These are phyloP conservation scores for Aspergillus phoenicis DNA, from an alignment of 2,329 filamentous ascomycete species.

Conservation along the genomic window DNA sequence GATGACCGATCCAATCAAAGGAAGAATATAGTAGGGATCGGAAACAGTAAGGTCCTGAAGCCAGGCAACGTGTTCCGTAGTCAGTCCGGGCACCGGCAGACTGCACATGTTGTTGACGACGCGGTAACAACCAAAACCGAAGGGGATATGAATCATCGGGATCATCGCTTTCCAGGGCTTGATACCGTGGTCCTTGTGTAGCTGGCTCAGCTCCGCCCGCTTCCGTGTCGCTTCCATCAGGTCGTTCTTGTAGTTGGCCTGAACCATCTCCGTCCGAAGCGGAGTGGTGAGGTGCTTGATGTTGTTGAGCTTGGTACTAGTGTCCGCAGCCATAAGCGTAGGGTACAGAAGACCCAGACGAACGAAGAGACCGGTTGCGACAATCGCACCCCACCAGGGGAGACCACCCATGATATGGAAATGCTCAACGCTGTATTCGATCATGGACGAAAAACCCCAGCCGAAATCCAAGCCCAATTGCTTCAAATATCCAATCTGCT, in stretches of 20 bases:
- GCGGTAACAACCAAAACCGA: slow-evolving; percentile 81
- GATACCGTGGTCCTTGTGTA: slow-evolving; percentile 61
- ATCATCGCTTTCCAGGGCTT: slow-evolving; percentile 54
- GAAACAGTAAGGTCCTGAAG: slow-evolving; percentile 72
- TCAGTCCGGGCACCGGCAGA: slow-evolving; percentile 79
- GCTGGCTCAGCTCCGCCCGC: slow-evolving; percentile 50
- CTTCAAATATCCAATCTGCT: slow-evolving; percentile 79
- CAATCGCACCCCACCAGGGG: slow-evolving; percentile 81
- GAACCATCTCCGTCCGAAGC: slow-evolving; percentile 58
- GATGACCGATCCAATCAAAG: slow-evolving; percentile 59
- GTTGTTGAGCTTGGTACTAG: slow-evolving; percentile 62
- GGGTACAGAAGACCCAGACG: slow-evolving; percentile 69
- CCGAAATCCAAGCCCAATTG: slow-evolving; percentile 85
- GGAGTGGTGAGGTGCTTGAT: slow-evolving; percentile 62
- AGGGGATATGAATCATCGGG: slow-evolving; percentile 65
- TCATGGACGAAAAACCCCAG: slow-evolving; percentile 71
- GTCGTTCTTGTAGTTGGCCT: slow-evolving; percentile 49
- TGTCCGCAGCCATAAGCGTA: slow-evolving; percentile 63
- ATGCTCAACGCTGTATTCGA: slow-evolving; percentile 79
- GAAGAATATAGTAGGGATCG: slow-evolving; percentile 79
- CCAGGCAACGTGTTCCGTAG: slow-evolving; percentile 73
- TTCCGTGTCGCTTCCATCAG: slow-evolving; percentile 50
- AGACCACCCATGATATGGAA: slow-evolving; percentile 73
- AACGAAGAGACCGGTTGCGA: slow-evolving; percentile 64
- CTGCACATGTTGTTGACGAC: slow-evolving; percentile 71